These are phyloP conservation scores for Globisporangium heterothallicum DNA, from an alignment of 352 stramenopile species.

Conservation along the genomic window DNA sequence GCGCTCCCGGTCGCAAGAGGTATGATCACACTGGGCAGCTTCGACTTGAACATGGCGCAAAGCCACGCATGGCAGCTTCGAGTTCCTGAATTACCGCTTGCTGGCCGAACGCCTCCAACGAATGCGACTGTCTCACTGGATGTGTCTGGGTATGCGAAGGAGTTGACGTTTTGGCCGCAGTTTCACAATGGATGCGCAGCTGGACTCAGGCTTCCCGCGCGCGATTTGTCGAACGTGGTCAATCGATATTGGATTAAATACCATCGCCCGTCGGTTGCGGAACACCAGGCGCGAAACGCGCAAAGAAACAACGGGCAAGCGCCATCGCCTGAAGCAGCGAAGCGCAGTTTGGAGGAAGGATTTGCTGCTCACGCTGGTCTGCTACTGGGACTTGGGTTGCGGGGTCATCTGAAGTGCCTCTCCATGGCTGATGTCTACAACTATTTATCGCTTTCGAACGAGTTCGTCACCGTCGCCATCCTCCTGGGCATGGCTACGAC, in stretches of 20 bases:
- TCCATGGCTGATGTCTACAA: constrained; percentile 98
- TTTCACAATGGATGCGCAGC: constrained; percentile 98
- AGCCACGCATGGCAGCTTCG: constrained; percentile 83
- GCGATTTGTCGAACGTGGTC: constrained; percentile 76
- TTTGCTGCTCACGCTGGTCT: constrained; percentile 93
- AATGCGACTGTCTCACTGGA: constrained; percentile 93
- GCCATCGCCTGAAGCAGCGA: constrained; percentile 13
- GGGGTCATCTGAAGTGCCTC: constrained; percentile 92
- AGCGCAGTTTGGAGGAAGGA: constrained; percentile 60
- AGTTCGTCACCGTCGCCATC: constrained; percentile 95
- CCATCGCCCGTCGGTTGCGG: constrained; percentile 80
- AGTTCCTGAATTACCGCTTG: constrained; percentile 91
- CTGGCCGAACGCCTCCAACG: constrained; percentile 89
- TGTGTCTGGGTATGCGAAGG: constrained; percentile 80
- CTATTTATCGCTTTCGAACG: constrained; percentile 95
- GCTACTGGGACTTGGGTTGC: constrained; percentile 92
- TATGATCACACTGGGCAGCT: constrained; percentile 95
- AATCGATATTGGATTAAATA: constrained; percentile 98
- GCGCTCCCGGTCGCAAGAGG: constrained; percentile 91
- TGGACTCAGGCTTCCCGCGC: constrained; percentile 83
- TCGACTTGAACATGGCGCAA: constrained; percentile 58
- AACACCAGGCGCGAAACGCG: constrained; percentile 16
- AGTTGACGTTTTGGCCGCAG: constrained; percentile 95
- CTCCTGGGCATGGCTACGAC: constrained; percentile 96
- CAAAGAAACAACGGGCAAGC: constrained; percentile 9